phyloP scores from a whole-genome alignment of 1,284 basidiomycete genomes.

The Malassezia globosa region DNA sequence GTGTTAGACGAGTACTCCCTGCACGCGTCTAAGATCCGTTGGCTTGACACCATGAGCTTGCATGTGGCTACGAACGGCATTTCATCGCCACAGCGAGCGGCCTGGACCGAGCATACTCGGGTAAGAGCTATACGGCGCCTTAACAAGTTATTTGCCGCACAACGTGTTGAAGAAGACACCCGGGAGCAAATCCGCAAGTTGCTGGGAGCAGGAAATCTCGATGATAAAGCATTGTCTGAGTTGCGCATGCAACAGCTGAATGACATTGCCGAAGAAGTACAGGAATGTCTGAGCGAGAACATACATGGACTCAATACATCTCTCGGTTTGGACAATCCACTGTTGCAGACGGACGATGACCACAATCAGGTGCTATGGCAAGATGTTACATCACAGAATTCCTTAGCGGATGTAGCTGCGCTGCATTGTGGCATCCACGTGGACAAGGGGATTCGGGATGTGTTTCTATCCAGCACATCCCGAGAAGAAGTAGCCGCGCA shows the following conservation, averaged over 20 bases:
- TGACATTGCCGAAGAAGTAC: constrained; percentile 3
- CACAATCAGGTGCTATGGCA: constrained; percentile 57
- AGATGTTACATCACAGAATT: constrained; percentile 81
- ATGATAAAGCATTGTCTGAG: constrained; percentile 41
- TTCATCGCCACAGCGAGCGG: constrained; percentile 83
- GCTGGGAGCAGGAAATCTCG: constrained; percentile 22
- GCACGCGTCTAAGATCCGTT: constrained; percentile 62
- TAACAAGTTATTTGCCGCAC: constrained; percentile 47
- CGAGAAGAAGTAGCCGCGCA: constrained; percentile 60
- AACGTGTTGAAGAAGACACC: constrained; percentile 36
- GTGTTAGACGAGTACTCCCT: constrained; percentile 75
- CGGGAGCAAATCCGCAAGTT: constrained; percentile 25
- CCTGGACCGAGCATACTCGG: constrained; percentile 76
- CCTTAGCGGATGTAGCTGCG: constrained; percentile 78
- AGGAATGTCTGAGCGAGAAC: constrained; percentile 10
- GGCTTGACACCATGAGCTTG: constrained; percentile 86
- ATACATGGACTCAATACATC: not conserved
- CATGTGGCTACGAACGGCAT: constrained; percentile 91
- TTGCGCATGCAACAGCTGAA: constrained; percentile 7
- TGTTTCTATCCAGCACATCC: constrained; percentile 56
- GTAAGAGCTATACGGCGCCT: constrained; percentile 51
- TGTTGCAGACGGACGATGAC: constrained; percentile 9
- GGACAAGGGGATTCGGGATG: constrained; percentile 67
- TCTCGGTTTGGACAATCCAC: not conserved
- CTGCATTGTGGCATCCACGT: constrained; percentile 74